A percentile compares a stretch with the other conserved stretches of the same genome.
phyloP scores from a whole-genome alignment of 1,284 basidiomycete genomes.

The Malassezia dermatis region DNA sequence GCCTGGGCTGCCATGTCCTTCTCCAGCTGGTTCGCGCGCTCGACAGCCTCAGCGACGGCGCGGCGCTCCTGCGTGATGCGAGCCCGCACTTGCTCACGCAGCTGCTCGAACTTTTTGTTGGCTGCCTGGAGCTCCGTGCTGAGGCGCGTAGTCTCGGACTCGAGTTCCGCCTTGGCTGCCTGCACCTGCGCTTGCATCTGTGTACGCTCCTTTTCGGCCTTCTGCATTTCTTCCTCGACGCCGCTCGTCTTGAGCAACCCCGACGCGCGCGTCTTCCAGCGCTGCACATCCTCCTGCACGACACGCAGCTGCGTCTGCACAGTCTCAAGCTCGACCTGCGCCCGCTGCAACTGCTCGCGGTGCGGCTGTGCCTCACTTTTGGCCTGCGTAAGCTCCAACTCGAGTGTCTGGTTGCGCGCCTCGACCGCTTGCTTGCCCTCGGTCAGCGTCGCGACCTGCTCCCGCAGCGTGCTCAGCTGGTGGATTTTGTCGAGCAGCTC shows the following conservation, averaged over 20 bases:
- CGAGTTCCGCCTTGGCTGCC: constrained; percentile 20
- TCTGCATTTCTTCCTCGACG: constrained; percentile 57
- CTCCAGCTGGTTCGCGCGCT: constrained; percentile 46
- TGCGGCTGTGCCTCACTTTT: constrained; percentile 63
- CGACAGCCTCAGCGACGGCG: constrained; percentile 42
- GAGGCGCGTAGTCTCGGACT: constrained; percentile 7
- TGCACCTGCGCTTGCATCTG: constrained; percentile 25
- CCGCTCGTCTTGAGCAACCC: constrained; percentile 74
- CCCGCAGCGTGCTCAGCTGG: constrained; percentile 71
- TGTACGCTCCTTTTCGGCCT: constrained; percentile 36
- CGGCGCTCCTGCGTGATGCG: constrained; percentile 31
- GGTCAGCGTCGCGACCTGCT: constrained; percentile 74
- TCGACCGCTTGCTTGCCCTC: constrained; percentile 64
- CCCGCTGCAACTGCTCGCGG: constrained; percentile 60
- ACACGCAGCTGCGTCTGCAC: constrained; percentile 60
- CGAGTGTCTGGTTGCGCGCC: constrained; percentile 51
- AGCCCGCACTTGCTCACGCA: constrained; percentile 33
- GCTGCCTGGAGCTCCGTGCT: constrained; percentile 21
- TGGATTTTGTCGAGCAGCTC: constrained; percentile 79
- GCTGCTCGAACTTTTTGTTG: constrained; percentile 33
- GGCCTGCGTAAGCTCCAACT: constrained; percentile 49
- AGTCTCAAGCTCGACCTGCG: constrained; percentile 65
- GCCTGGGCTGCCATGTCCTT: constrained; percentile 46
- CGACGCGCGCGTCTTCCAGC: constrained; percentile 73
- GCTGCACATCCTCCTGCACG: constrained; percentile 66